Evolutionary conservation across 2,329 filamentous ascomycete species (phyloP), one percentile per base, ranked within the genome.

Genomic region (Dactylellina drechsleri): DNA sequence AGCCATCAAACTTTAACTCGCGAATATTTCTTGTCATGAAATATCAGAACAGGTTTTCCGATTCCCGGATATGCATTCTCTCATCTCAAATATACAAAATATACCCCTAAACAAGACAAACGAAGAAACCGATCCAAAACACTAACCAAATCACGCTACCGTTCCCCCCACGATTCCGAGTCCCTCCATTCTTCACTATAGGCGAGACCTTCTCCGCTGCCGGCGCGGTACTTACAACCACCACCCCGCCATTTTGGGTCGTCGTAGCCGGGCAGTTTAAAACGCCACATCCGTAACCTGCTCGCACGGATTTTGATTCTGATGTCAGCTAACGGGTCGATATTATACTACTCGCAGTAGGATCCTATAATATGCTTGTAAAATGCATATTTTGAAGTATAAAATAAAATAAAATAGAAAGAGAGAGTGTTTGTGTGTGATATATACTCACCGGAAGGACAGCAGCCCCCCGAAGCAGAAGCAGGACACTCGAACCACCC

Each of bases 151-250:
- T n/a, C 15, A 20, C 18, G 13, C 36, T 58, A 56, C 56, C 23
- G 2, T 40, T 41, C 0, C 58, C 62, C 18, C 57, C 62, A 18
- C 36, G 13, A 5, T 26, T 52, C 10, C 41, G 64, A 2, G 6
- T 20, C 1, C 31, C 58, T 2, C 23, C 47, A 16, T 47, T 66
- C n/a, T 52, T 66, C n/a, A 50, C 70, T 16, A 74, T 57, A 16
- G 70, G 62, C 15, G 70, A 74, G 4, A 74, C 59, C 45, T 74
- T 74, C 20, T 67, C 57, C 16, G 45, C 70, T 10, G 70, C 62
- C 10, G 70, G 41, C 7, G 62, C 70, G 4, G 70, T 67, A 45
- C 54, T 58, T 5, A 67, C 45, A 18, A 66, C 50, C 8, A 74
- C 57, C 6, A 45, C 58, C 7, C 53, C 52, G 10, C 70, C 70